Conservation (phyloP, 306 rosid species). For the Datisca glomerata region DNA sequence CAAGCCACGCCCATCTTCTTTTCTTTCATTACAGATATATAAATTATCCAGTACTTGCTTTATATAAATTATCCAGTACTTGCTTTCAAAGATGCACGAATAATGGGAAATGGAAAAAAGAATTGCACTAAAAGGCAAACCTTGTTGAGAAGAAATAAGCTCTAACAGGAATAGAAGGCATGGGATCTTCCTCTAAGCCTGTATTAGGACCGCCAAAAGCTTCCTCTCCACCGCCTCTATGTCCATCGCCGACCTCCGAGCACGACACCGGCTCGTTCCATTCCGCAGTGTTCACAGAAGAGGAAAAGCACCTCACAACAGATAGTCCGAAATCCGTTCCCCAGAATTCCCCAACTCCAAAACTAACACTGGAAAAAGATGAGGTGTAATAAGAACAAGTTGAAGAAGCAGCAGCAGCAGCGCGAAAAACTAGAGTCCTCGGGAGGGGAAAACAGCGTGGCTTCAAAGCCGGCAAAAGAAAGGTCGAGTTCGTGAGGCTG, state of each 20-base stretch:
- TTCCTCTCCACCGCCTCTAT: slow-evolving; percentile 21
- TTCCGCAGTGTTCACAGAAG: slow-evolving; percentile 33
- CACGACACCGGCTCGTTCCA: slow-evolving; percentile 68
- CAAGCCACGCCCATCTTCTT: too few species aligned
- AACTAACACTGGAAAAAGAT: not conserved
- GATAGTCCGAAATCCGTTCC: slow-evolving; percentile 6
- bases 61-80: too few species aligned
- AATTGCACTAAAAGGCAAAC: slow-evolving; percentile 24
- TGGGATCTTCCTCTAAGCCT: slow-evolving; percentile 32
- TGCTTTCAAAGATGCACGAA: too few species aligned
- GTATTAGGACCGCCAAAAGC: slow-evolving; percentile 24
- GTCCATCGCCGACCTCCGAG: slow-evolving; percentile 40
- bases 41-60: too few species aligned
- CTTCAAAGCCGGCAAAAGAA: slow-evolving; percentile 2
- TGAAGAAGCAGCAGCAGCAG: not conserved
- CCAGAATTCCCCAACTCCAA: slow-evolving; percentile 6
- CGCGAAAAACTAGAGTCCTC: slow-evolving; percentile 15
- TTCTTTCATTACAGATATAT: too few species aligned
- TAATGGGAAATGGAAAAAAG: not conserved
- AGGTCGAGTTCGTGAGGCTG: slow-evolving; percentile 8
- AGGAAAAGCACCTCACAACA: slow-evolving; percentile 38
- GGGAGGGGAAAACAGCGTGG: slow-evolving; percentile 12
- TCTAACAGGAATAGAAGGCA: slow-evolving; percentile 62
- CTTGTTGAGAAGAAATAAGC: slow-evolving; percentile 87
- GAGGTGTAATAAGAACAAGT: slow-evolving; percentile 2